Evolutionary conservation across 352 stramenopile species (phyloP), one percentile per base, ranked within the genome.

Genomic region (Phytophthora tentaculata): DNA sequence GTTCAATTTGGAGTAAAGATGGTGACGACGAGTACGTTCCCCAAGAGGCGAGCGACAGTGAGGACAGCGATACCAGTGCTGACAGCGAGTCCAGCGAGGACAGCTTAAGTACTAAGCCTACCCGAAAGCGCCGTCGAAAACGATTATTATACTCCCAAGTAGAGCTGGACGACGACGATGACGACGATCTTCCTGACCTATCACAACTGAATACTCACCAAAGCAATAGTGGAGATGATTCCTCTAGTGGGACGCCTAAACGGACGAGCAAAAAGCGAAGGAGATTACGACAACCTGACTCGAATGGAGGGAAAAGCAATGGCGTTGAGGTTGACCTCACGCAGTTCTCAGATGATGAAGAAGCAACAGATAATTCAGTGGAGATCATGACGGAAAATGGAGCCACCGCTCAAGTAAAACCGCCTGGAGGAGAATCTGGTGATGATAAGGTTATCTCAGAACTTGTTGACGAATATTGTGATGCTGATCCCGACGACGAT

Each of bases 131-230:
- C 37, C 61, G 24, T 52, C 74, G 81, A 26, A 89, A 83, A 43
- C 71, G 81, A 39, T 69, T 89, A 49, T 66, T 77, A 61, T 79
- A 81, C 56, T 86, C 74, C 1, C 81, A 87, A 60, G 67, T 84
- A 28, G 54, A 72, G 16, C 29, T 61, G 3, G 74, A 84, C 26
- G 80, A 89, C 24, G 81, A 78, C 13, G 73, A 82, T 32, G 81
- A 77, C n/a, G 74, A 83, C 24, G 75, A 81, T 19, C 45, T 87
- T 19, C 64, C 74, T 28, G 64, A 80, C 45, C 43, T 89, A 19
- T 76, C 76, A 24, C 61, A 67, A 45, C 63, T 48, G 20, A 58
- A 29, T 4, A n/a, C 53, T 20, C 26, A 0, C 14, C 44, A 51
- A 44, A n/a, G 47, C 19, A 63, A 14, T 49, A 64, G 47, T 19